Conservation (phyloP, 1,284 basidiomycete species). For the Thecaphora thlaspeos region DNA sequence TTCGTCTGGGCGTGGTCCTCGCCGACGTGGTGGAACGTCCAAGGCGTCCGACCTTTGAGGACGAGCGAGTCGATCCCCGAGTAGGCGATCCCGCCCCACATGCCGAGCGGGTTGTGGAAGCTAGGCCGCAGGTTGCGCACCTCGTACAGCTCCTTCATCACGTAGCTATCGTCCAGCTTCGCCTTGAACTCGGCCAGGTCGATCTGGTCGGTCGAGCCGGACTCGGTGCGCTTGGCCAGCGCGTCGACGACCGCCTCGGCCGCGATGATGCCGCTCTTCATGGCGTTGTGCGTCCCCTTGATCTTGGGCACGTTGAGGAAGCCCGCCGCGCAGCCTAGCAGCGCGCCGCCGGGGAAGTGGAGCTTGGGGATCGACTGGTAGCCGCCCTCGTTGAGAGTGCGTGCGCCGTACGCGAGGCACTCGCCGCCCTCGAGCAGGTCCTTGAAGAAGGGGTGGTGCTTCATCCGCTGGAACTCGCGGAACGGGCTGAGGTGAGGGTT, state of each 20-base stretch:
- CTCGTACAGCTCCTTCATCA: slow-evolving; percentile 82
- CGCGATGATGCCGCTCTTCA: slow-evolving; percentile 97
- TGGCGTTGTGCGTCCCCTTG: slow-evolving; percentile 99
- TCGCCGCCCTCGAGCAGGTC: slow-evolving; percentile 75
- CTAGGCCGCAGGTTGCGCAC: slow-evolving; percentile 89
- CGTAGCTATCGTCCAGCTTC: slow-evolving; percentile 77
- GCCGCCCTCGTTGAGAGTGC: slow-evolving; percentile 90
- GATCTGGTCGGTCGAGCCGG: slow-evolving; percentile 57
- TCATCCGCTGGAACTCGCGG: slow-evolving; percentile 91
- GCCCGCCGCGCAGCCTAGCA: slow-evolving; percentile 90
- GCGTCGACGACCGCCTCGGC: slow-evolving; percentile 81
- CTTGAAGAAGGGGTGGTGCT: slow-evolving; percentile 91
- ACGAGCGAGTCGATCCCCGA: slow-evolving; percentile 85
- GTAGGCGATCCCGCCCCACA: slow-evolving; percentile 85
- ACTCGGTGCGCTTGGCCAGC: slow-evolving; percentile 60
- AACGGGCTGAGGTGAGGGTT: slow-evolving; percentile 94
- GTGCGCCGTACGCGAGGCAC: slow-evolving; percentile 85
- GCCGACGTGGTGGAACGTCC: slow-evolving; percentile 77
- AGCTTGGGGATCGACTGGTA: slow-evolving; percentile 88
- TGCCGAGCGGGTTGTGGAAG: slow-evolving; percentile 80
- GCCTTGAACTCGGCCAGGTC: slow-evolving; percentile 79
- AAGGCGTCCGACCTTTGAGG: slow-evolving; percentile 82
- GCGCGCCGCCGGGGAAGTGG: slow-evolving; percentile 89
- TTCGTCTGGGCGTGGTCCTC: slow-evolving; percentile 66
- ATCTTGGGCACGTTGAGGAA: slow-evolving; percentile 98